These are phyloP conservation scores for Pseudogymnoascus sp. DNA, from an alignment of 2,329 filamentous ascomycete species.

Conservation along the genomic window DNA sequence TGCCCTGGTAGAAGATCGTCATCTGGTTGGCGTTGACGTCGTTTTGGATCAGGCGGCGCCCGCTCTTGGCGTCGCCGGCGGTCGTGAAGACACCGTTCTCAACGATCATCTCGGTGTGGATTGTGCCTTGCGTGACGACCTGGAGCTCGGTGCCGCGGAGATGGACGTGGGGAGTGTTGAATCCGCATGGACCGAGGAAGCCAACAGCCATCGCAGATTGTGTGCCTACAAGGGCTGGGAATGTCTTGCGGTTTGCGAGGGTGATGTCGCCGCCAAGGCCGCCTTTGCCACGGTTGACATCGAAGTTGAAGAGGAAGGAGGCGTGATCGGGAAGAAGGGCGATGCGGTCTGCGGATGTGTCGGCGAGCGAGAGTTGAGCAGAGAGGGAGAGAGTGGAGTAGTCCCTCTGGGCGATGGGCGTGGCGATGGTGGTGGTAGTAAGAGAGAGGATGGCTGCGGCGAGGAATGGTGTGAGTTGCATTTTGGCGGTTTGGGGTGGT, in stretches of 20 bases:
- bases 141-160: constrained; percentile 48
- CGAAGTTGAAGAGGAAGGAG: constrained; percentile 46
- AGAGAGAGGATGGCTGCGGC: constrained; percentile 35
- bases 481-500: constrained; percentile 23
- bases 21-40: constrained; percentile 40
- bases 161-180: constrained; percentile 52
- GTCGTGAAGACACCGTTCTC: constrained; percentile 41
- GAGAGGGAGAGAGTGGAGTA: constrained; percentile 14
- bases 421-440: constrained; percentile 27
- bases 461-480: constrained; percentile 31
- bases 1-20: constrained; percentile 48
- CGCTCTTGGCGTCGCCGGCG: constrained; percentile 27
- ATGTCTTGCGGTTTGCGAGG: constrained; percentile 47
- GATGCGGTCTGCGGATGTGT: constrained; percentile 37
- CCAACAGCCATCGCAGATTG: constrained; percentile 45
- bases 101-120: constrained; percentile 46
- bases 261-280: constrained; percentile 43
- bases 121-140: constrained; percentile 41
- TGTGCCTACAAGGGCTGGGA: constrained; percentile 49
- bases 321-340: constrained; percentile 36
- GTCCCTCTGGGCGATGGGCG: constrained; percentile 20
- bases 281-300: constrained; percentile 27
- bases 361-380: constrained; percentile 22
- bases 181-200: constrained; percentile 44
- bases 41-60: constrained; percentile 34